phyloP scores from a whole-genome alignment of 768 basidiomycete species.

The Suillus sp. region DNA sequence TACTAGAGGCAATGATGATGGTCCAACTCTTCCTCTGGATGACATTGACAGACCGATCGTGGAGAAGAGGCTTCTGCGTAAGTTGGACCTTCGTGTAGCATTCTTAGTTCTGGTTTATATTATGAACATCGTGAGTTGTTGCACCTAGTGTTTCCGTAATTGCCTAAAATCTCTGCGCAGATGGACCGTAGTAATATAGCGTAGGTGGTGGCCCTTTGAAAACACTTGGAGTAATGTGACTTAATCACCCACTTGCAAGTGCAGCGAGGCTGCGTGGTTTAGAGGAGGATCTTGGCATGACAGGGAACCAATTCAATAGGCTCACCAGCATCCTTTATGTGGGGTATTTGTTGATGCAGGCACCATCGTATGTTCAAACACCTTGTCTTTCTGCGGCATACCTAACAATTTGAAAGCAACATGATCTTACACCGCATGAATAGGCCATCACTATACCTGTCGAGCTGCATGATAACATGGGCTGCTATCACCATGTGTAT shows the following conservation, averaged over 20 bases:
- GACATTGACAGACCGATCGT: slow-evolving; percentile 38
- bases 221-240: slow-evolving; percentile 39
- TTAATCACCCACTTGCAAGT: no score
- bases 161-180: slow-evolving; percentile 29
- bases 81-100: slow-evolving; percentile 45
- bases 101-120: slow-evolving; percentile 49
- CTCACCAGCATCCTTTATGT: no score
- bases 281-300: no score
- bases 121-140: slow-evolving; percentile 44
- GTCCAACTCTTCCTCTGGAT: slow-evolving; percentile 1
- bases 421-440: slow-evolving; percentile 67
- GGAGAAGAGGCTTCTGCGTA: slow-evolving; percentile 45
- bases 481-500: slow-evolving; percentile 35
- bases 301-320: no score
- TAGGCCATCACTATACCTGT: slow-evolving; percentile 66
- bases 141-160: background rate
- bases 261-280: no score
- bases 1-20: background rate
- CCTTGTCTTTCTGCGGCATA: background rate
- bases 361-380: slow-evolving; percentile 56
- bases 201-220: slow-evolving; percentile 39
- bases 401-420: slow-evolving; percentile 46
- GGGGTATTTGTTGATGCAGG: slow-evolving; percentile 78
- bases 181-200: slow-evolving; percentile 70
- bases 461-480: slow-evolving; percentile 56